Conservation (phyloP, 768 basidiomycete species). For the Lyophyllum semitale region DNA sequence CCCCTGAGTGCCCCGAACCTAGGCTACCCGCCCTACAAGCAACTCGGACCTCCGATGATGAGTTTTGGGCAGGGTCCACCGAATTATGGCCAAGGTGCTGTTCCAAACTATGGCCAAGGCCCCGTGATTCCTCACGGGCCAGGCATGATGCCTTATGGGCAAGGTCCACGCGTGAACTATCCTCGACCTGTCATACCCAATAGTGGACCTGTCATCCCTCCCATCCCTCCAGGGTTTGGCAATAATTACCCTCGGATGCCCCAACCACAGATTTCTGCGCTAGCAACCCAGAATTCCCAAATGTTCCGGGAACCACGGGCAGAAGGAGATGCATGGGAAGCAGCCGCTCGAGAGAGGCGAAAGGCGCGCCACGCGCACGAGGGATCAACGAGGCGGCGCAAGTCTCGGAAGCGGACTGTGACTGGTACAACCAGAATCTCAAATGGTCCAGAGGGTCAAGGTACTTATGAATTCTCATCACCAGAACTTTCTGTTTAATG, state of each 20-base stretch:
- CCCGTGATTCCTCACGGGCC: not conserved
- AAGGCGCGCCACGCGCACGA: not conserved
- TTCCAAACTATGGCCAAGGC: not conserved
- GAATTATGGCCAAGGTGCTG: not conserved
- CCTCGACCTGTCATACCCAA: not conserved
- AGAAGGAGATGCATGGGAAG: not conserved
- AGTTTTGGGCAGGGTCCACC: not conserved
- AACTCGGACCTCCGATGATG: not conserved
- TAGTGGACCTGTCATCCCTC: slow-evolving; percentile 4
- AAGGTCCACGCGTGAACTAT: not conserved
- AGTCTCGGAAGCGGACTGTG: not conserved
- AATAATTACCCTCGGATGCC: not conserved
- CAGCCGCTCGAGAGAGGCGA: not conserved
- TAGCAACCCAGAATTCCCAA: not conserved
- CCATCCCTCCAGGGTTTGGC: slow-evolving; percentile 1
- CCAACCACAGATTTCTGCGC: not conserved
- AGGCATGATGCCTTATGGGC: not conserved
- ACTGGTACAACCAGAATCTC: not conserved
- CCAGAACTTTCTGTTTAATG: not conserved
- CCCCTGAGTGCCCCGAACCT: not conserved
- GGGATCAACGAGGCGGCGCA: not conserved
- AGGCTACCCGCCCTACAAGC: not conserved
- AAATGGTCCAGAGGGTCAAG: not conserved
- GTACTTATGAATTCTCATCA: not conserved
- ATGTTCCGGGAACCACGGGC: not conserved